These are phyloP conservation scores for Acanthamoeba castellanii DNA, from an alignment of 208 protist species.

Conservation along the genomic window DNA sequence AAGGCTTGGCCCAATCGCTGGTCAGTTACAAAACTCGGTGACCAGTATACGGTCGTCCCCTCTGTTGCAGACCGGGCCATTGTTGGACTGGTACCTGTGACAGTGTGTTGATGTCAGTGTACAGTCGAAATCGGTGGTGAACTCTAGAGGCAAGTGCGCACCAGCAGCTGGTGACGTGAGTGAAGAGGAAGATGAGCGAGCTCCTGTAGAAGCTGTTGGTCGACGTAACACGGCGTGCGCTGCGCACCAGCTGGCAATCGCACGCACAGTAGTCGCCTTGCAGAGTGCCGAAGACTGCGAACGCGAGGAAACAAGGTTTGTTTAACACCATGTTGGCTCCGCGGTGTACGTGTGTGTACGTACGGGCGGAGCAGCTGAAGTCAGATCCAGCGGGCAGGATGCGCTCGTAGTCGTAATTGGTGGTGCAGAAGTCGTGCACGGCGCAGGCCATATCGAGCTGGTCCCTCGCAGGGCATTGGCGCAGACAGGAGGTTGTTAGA, in stretches of 20 bases:
- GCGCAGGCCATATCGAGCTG: neutral
- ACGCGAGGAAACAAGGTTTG: too few relatives aligned
- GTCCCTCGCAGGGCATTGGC: neutral
- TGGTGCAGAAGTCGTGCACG: constrained; percentile 38
- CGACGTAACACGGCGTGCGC: neutral
- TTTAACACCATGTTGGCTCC: neutral
- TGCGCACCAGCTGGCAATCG: constrained; percentile 28
- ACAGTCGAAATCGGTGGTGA: neutral
- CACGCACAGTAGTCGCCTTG: constrained; percentile 17
- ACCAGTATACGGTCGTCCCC: neutral
- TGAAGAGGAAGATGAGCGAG: constrained; percentile 28
- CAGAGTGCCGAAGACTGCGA: neutral
- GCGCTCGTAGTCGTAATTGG: neutral
- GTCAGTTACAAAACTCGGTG: neutral
- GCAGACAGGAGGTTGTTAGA: neutral
- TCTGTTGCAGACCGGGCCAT: neutral
- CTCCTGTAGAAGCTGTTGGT: constrained; percentile 15
- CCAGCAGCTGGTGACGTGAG: constrained; percentile 12
- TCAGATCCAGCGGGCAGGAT: neutral
- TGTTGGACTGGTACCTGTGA: constrained; percentile 10
- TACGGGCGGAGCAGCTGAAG: constrained; percentile 6
- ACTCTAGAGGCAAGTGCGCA: neutral
- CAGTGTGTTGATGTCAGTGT: neutral
- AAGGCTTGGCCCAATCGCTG: neutral
- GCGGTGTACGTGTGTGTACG: neutral